phyloP scores from a whole-genome alignment of 352 stramenopile species.

The Globisporangium megalacanthum region DNA sequence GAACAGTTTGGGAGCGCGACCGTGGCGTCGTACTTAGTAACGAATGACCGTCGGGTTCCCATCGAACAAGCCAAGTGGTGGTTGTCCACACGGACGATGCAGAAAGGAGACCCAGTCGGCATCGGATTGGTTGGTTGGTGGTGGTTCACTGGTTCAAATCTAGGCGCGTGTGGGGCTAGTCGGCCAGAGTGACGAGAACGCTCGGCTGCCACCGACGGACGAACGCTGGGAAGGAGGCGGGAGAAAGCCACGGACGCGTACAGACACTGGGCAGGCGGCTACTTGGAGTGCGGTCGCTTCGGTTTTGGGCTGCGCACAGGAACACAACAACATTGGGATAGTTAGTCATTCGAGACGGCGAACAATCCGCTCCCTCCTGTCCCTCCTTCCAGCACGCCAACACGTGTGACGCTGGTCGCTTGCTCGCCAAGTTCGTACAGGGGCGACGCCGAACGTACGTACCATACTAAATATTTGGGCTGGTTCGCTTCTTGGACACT shows the following conservation, averaged over 20 bases:
- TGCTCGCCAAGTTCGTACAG: not conserved
- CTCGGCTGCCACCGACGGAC: slow-evolving; percentile 4
- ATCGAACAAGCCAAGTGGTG: too few species aligned
- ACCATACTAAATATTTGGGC: slow-evolving; percentile 31
- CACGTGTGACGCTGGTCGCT: not conserved
- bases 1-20: too few species aligned
- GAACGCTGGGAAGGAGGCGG: not conserved
- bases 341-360: not conserved
- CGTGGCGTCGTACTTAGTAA: too few species aligned
- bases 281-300: slow-evolving; percentile 17
- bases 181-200: not conserved
- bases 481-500: slow-evolving; percentile 20
- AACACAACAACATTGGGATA: not conserved
- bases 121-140: slow-evolving; percentile 2
- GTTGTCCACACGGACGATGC: too few species aligned
- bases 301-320: slow-evolving; percentile 18
- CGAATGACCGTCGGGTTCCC: too few species aligned
- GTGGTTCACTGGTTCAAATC: not conserved
- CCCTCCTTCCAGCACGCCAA: too few species aligned
- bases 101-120: too few species aligned
- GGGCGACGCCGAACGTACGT: not conserved
- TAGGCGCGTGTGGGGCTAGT: too few species aligned
- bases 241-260: slow-evolving; percentile 7
- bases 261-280: slow-evolving; percentile 5
- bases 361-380: too few species aligned